A percentile compares a stretch with the other conserved stretches of the same genome.
These are phyloP conservation scores for Tuber aestivum DNA, from an alignment of 495 filamentous ascomycete genomes.

Conservation along the genomic window DNA sequence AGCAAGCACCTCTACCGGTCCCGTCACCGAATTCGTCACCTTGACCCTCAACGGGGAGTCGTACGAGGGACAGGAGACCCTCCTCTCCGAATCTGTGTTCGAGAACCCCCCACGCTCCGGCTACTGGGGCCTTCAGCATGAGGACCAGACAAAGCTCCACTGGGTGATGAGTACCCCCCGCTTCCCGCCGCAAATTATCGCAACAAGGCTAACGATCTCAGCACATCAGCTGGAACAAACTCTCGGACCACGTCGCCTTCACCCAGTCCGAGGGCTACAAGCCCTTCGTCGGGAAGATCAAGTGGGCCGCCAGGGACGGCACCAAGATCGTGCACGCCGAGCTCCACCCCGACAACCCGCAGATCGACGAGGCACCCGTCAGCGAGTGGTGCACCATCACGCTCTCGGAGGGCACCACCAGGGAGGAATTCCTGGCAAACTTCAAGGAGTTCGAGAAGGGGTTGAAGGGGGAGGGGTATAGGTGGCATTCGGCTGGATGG, in stretches of 20 bases:
- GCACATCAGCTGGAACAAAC: not conserved
- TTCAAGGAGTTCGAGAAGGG: constrained; percentile 13
- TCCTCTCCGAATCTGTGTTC: not conserved
- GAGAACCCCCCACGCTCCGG: not conserved
- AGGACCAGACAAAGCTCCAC: not conserved
- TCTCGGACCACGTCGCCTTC: not conserved
- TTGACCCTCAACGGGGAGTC: not conserved
- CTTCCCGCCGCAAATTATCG: not conserved
- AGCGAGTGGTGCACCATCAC: constrained; percentile 21
- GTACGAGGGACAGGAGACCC: not conserved
- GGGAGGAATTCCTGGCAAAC: constrained; percentile 10
- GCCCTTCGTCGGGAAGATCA: constrained; percentile 11
- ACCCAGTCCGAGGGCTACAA: not conserved
- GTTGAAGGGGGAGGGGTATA: constrained; percentile 22
- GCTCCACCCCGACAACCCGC: constrained; percentile 18
- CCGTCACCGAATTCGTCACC: not conserved
- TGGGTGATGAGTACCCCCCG: not conserved
- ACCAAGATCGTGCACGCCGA: constrained; percentile 17
- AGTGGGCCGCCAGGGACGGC: not conserved
- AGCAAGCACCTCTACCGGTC: not conserved
- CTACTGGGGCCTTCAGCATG: not conserved
- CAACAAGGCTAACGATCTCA: not conserved
- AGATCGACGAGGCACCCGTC: not conserved
- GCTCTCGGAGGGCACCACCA: constrained; percentile 7
- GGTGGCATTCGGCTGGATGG: constrained; percentile 22